Evolutionary conservation across 2,329 filamentous ascomycete species (phyloP), one percentile per base, ranked within the genome.

Genomic region (Beauveria scarabaeidicola): DNA sequence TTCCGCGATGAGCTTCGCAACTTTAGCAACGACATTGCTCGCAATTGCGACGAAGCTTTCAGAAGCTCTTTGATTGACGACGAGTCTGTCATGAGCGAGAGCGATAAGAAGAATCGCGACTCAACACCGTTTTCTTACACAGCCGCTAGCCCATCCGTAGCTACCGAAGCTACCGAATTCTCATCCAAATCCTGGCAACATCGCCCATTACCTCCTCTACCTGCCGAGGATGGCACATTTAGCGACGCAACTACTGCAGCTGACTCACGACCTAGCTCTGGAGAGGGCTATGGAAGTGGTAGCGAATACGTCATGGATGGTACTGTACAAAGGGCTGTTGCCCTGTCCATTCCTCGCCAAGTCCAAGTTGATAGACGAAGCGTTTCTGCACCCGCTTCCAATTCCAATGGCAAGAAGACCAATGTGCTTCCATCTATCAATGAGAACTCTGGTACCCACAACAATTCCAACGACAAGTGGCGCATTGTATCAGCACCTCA

Each of bases 31-130:
- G 91, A 91, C 66, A 86, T 97, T 62, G 90, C 91, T 53, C 90
- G 91, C 72, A 90, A 94, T 61, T 95, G 92, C 68, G 92, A 97
- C 68, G 90, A 94, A 67, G 92, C 92, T 1, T 97, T 97, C 76
- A 92, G 90, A 68, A 85, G 88, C 65, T 80, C 78, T 10, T 65
- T 83, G 11, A 72, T 81, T 15, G 69, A 72, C 19, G 73, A 74
- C 17, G 71, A 73, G 13, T 74, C 74, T 0, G 67, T 70, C 29
- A 64, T 72, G 44, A 68, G 70, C 3, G 71, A 75, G 27, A 61
- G 57, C 9, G 68, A 73, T 17, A 66, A 65, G 47, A 68, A 64
- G 43, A 65, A 67, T 48, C 69, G 71, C 29, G 70, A 74, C 59
- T 70, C 72, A 3, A 77, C 73, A 4, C 75, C 77, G 0, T 75